These are phyloP conservation scores for Lineolata rhizophorae DNA, from an alignment of 495 filamentous ascomycete genomes.

Conservation along the genomic window DNA sequence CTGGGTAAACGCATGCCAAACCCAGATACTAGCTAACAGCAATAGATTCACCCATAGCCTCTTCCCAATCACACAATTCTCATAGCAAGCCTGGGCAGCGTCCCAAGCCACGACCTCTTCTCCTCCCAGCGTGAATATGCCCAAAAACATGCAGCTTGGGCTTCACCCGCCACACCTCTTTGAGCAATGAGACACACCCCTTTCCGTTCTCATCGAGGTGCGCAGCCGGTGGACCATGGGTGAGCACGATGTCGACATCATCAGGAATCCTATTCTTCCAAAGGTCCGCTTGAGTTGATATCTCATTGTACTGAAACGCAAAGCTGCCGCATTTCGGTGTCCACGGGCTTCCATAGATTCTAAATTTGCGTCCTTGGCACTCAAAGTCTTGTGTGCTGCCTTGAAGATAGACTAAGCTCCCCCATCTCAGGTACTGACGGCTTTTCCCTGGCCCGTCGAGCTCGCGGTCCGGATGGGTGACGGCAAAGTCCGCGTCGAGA, in stretches of 20 bases:
- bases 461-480: constrained; percentile 17
- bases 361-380: constrained; percentile 17
- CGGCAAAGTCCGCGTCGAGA: constrained; percentile 36
- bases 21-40: too few species aligned
- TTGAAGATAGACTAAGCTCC: constrained; percentile 38
- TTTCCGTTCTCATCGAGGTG: constrained; percentile 54
- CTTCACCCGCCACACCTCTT: constrained; percentile 57
- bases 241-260: constrained; percentile 65
- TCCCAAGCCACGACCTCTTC: constrained; percentile 54
- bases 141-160: constrained; percentile 76
- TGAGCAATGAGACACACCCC: constrained; percentile 54
- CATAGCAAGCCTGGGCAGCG: constrained; percentile 48
- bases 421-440: constrained; percentile 37
- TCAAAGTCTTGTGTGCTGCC: constrained; percentile 29
- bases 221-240: constrained; percentile 52
- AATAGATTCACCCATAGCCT: too few species aligned
- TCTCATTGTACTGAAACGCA: constrained; percentile 46
- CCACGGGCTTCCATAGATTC: constrained; percentile 40
- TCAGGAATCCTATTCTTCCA: constrained; percentile 47
- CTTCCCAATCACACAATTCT: too few species aligned
- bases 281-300: constrained; percentile 32
- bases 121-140: constrained; percentile 53
- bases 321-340: constrained; percentile 37
- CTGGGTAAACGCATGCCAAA: too few species aligned
- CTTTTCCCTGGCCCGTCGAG: constrained; percentile 14